Percentiles rank a stretch among this genome's conserved stretches.
Evolutionary conservation across 129 eudicot genomes (phyloP).

Genomic region (Arctium lappa): DNA sequence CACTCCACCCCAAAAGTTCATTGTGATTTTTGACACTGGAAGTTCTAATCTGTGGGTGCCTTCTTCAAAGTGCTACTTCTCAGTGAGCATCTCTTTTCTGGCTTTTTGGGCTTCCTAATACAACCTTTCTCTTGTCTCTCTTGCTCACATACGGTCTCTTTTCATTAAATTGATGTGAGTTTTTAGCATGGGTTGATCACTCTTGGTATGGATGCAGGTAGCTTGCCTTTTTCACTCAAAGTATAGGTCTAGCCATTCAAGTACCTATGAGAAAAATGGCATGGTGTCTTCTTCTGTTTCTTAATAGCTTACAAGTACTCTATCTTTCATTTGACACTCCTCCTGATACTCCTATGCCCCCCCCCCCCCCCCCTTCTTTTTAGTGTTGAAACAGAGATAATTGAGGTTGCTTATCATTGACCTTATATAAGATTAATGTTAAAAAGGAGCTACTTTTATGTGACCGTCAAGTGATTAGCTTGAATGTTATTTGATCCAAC

Average conservation of each 20-base stretch:
- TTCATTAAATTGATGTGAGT: background rate
- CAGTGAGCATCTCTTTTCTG: constrained; percentile 40
- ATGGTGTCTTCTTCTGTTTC: constrained; percentile 3
- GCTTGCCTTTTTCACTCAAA: constrained; percentile 49
- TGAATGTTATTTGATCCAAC: background rate
- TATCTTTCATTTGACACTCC: background rate
- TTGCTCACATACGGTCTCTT: background rate
- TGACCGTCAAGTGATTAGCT: background rate
- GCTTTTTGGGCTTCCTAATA: background rate
- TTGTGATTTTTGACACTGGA: constrained; percentile 58
- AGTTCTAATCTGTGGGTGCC: constrained; percentile 73
- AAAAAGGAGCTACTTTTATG: background rate
- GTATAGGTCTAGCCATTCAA: constrained; percentile 54
- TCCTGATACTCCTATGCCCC: background rate
- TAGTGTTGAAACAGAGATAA: background rate
- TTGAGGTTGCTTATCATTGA: background rate
- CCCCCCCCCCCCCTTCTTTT: background rate
- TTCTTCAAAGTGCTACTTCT: constrained; percentile 51
- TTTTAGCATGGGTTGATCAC: background rate
- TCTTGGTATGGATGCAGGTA: constrained; percentile 31
- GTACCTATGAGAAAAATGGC: constrained; percentile 50
- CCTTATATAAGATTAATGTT: background rate
- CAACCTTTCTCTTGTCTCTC: background rate
- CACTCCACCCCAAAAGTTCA: constrained; percentile 59
- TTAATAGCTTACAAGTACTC: background rate